Base-by-base conservation (phyloP, 805 yeast genomes). In the Barnettozyma pratensis region DNA sequence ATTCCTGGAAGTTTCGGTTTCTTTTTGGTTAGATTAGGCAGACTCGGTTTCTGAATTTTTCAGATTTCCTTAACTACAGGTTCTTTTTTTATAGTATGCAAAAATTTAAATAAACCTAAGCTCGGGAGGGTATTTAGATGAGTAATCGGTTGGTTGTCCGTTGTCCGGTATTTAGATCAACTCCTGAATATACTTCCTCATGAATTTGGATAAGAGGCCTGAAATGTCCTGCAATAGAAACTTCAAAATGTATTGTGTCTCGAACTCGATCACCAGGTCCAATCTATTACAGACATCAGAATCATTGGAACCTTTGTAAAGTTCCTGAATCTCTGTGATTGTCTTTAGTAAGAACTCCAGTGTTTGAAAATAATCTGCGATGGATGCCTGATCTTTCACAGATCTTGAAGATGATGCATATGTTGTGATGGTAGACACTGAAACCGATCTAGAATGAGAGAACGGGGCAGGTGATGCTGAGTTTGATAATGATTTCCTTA, bases 361-460 rank as follows among this genome's bases (percentile, higher is more conserved):
- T 2, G 47, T 38, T 19, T 42, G 46, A 10, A 53, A 39, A 28
- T 50, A 53, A 4, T 51, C 52, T 9, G 35, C 29, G 1, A 53
- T 35, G 1, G 56, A 43, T 11, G 50, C 48, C 28, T 51, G 54
- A 25, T 53, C 56, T 36, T 42, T 53, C 1, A 39, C 47, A 5
- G 54, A 51, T 29, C 54, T 40, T 6, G 50, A 41, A 7, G 54
- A 46, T 12, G 32, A 30, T 8, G 43, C 25, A 4, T 19, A 11
- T 10, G 51, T 38, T 4, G 42, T 37, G 3, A 37, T 26, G 9
- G 49, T 38, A 8, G 47, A 44, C 4, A 37, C 32, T 27, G 55
- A 51, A 1, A 27, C 25, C 0, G 49, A 42, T 27, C 48, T 39
- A 1, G 49, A 39, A 29, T 46, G 44, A 2, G 37, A 12, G 29